These are phyloP conservation scores for Nakazawaea ernobii DNA, from an alignment of 805 yeast species.

Conservation along the genomic window DNA sequence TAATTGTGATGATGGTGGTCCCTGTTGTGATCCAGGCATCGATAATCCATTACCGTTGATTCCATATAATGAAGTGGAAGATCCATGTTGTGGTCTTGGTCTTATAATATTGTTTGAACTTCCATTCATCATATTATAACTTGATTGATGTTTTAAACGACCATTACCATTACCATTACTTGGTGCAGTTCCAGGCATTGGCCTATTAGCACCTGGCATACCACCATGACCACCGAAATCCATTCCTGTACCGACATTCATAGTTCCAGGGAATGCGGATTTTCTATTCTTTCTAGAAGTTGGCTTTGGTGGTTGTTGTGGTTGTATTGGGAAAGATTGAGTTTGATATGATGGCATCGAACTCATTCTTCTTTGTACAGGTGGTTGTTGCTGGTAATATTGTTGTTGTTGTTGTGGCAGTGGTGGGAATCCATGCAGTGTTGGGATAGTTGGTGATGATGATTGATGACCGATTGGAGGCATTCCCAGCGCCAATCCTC, in stretches of 20 bases:
- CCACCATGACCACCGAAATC: constrained; percentile 21
- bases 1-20: neutral
- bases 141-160: constrained; percentile 9
- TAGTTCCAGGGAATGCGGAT: constrained; percentile 27
- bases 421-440: constrained; percentile 27
- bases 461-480: neutral
- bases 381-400: constrained; percentile 9
- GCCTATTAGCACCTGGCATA: constrained; percentile 19
- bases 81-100: constrained; percentile 11
- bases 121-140: constrained; percentile 16
- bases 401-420: constrained; percentile 20
- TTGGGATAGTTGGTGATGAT: constrained; percentile 13
- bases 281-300: constrained; percentile 39
- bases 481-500: neutral
- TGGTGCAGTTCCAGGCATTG: neutral
- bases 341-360: constrained; percentile 19
- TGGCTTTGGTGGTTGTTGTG: constrained; percentile 27
- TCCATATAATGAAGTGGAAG: constrained; percentile 3
- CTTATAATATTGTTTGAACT: constrained; percentile 13
- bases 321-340: constrained; percentile 14
- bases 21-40: neutral
- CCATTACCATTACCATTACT: neutral
- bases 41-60: neutral
- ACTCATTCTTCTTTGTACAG: constrained; percentile 20
- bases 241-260: constrained; percentile 10